A percentile compares a stretch with the other conserved stretches of the same genome.
Evolutionary conservation across 2,329 filamentous ascomycete species (phyloP).

Genomic region (Lasiodiplodia hormozganensis): DNA sequence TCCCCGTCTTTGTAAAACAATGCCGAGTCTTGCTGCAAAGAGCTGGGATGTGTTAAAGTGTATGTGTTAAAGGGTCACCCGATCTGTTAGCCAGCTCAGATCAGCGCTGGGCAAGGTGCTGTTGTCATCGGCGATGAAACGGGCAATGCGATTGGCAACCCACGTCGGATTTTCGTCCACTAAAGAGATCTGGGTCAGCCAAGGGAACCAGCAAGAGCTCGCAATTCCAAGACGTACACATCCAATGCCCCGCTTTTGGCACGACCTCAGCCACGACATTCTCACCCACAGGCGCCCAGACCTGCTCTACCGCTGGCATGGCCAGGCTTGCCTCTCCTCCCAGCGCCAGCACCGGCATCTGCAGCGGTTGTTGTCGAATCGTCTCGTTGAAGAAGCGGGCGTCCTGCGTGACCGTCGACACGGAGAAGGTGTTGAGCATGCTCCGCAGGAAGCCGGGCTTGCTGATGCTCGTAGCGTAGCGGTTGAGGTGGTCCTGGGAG

Average conservation of each 20-base stretch:
- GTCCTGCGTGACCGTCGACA: constrained; percentile 46
- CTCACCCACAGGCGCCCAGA: constrained; percentile 35
- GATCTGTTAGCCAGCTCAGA: constrained; percentile 32
- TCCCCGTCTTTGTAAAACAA: background rate
- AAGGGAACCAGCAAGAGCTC: background rate
- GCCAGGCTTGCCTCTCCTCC: constrained; percentile 47
- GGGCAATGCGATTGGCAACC: constrained; percentile 31
- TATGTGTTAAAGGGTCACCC: constrained; percentile 29
- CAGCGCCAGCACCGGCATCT: constrained; percentile 42
- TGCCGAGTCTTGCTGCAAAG: background rate
- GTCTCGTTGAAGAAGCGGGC: constrained; percentile 46
- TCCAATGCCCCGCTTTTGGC: constrained; percentile 50
- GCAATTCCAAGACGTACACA: constrained; percentile 35
- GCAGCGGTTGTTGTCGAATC: constrained; percentile 37
- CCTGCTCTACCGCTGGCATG: constrained; percentile 32
- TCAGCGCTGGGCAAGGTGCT: constrained; percentile 31
- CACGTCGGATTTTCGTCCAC: constrained; percentile 37
- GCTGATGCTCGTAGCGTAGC: constrained; percentile 49
- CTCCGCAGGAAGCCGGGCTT: constrained; percentile 54
- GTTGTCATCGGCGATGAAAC: constrained; percentile 33
- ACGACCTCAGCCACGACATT: constrained; percentile 42
- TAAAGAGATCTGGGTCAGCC: constrained; percentile 2
- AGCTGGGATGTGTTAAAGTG: constrained; percentile 1
- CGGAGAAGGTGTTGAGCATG: constrained; percentile 45
- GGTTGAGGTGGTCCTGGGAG: constrained; percentile 48